These are phyloP conservation scores for Brachypodium distachyon DNA, from an alignment of 202 grass and related monocot species.

Conservation along the genomic window DNA sequence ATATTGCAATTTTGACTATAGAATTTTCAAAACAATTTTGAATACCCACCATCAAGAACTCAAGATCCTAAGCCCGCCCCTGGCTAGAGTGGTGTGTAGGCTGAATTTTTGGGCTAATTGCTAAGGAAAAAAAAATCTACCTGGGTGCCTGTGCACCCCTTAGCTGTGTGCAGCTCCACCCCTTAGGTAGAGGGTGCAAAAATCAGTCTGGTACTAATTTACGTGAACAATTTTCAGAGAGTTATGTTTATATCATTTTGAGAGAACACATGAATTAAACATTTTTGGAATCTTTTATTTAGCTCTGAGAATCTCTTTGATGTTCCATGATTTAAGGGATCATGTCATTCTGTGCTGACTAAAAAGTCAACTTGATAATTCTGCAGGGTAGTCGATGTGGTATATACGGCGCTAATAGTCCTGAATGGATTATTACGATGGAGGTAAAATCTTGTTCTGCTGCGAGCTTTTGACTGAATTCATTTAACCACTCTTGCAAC, in stretches of 20 bases:
- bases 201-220: neutral
- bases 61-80: too few relatives aligned
- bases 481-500: conserved; percentile 4
- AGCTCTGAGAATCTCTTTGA: neutral
- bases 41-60: too few relatives aligned
- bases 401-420: conserved; percentile 89
- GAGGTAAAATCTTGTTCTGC: conserved; percentile 48
- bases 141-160: too few relatives aligned
- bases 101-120: too few relatives aligned
- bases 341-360: neutral
- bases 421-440: conserved; percentile 92
- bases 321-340: neutral
- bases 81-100: too few relatives aligned
- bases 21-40: too few relatives aligned
- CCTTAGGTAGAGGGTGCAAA: too few relatives aligned
- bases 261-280: neutral
- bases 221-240: neutral
- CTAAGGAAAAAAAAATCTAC: too few relatives aligned
- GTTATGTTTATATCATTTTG: neutral
- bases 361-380: neutral
- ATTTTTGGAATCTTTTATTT: neutral
- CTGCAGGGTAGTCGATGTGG: conserved; percentile 72
- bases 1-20: too few relatives aligned
- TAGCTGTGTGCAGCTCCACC: too few relatives aligned
- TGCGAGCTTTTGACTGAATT: neutral